These are phyloP conservation scores for Claviceps africana DNA, from an alignment of 2,329 filamentous ascomycete species.

Conservation along the genomic window DNA sequence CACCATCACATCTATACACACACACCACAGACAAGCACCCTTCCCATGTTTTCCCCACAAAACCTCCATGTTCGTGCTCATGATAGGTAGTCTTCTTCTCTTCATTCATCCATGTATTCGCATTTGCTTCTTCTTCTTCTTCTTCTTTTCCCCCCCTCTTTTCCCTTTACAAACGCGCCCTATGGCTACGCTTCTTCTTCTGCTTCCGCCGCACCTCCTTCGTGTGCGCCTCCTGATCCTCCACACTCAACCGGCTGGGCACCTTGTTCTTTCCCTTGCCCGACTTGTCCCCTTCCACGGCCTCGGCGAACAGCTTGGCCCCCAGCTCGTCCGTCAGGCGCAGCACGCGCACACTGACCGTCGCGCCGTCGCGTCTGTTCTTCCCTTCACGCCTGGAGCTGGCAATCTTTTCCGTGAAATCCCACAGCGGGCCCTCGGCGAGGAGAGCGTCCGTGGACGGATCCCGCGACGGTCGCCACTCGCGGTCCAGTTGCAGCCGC, in stretches of 20 bases:
- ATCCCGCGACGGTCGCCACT: conserved; percentile 62
- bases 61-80: too few species aligned
- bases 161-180: conserved; percentile 32
- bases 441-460: conserved; percentile 43
- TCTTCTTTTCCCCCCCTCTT: not conserved
- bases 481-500: conserved; percentile 53
- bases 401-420: conserved; percentile 81
- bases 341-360: conserved; percentile 71
- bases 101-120: too few species aligned
- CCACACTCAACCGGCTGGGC: conserved; percentile 31
- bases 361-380: conserved; percentile 85
- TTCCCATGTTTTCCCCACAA: too few species aligned
- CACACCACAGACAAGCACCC: too few species aligned
- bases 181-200: conserved; percentile 33
- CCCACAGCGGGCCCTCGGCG: conserved; percentile 69
- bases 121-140: not conserved
- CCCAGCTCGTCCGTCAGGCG: conserved; percentile 63
- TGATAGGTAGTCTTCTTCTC: too few species aligned
- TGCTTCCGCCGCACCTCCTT: conserved; percentile 31
- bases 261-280: conserved; percentile 23
- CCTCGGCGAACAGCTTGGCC: conserved; percentile 50
- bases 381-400: conserved; percentile 78
- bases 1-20: too few species aligned
- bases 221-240: conserved; percentile 33
- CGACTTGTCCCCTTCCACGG: conserved; percentile 23